Base-by-base conservation (phyloP, 2,329 filamentous ascomycete species). In the Colletotrichum tofieldiae region DNA sequence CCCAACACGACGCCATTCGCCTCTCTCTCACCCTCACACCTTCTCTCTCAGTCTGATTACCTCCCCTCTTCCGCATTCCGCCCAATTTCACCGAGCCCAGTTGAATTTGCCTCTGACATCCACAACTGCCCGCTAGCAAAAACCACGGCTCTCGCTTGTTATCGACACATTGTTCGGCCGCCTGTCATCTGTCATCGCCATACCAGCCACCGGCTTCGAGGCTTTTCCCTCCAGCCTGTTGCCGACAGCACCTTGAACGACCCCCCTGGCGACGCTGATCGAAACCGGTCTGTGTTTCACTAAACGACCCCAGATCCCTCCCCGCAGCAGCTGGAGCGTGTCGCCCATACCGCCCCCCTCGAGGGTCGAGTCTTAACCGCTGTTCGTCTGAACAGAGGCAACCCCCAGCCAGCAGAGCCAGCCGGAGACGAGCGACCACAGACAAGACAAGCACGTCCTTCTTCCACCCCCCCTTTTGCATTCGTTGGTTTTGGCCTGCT, bases 221-320 rank as follows among this genome's bases (percentile, higher is more conserved):
- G 23, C 23, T 52, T n/a, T 41, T 32, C 49, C 20, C 23, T 32
- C 7, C 23, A 11, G 47, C 45, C 35, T 26, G 32, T 47, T 29
- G 45, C 43, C 35, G 56, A 26, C 26, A 35, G 37, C 43, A 26
- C 11, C 32, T 62, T 49, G 45, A 35, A 39, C 26, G 29, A 37
- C 43, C 52, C 59, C 65, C 54, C 52, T 60, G 66, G 29, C 59
- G 59, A 64, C 59, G 65, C 52, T 39, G 59, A 65, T 69, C 60
- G 54, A 70, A 72, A 72, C 70, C 70, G 32, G 59, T 52, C 70
- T 72, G 59, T 49, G 70, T 72, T 72, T 72, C 70, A 72, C 66
- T 54, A 70, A 65, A 70, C 52, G 59, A 70, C 70, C 70, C 56
- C 66, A 72, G 70, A 72, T 72, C 65, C 70, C 65, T 72, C 65